phyloP scores from a whole-genome alignment of 345 rosid species.

The Populus alba region DNA sequence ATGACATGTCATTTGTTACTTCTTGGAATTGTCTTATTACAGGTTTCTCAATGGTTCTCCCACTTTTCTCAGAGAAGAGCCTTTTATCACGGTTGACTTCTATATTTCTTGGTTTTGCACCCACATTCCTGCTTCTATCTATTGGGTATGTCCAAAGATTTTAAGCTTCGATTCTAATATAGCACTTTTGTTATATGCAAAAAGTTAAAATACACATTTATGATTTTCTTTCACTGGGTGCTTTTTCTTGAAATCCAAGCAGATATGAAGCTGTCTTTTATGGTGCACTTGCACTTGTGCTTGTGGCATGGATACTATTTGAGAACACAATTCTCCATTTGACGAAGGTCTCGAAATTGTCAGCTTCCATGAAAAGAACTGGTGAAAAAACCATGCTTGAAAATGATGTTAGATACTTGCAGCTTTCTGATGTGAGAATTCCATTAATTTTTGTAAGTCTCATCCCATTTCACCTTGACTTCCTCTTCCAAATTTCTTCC shows the following conservation, averaged over 20 bases:
- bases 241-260: slow-evolving; percentile 29
- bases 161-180: neutral
- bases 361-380: slow-evolving; percentile 34
- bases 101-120: slow-evolving; percentile 87
- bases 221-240: neutral
- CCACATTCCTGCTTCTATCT: slow-evolving; percentile 82
- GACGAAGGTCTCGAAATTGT: slow-evolving; percentile 36
- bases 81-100: slow-evolving; percentile 76
- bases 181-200: neutral
- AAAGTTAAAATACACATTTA: neutral
- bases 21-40: slow-evolving; percentile 19
- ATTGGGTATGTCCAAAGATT: slow-evolving; percentile 57
- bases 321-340: slow-evolving; percentile 64
- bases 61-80: slow-evolving; percentile 67
- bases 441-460: slow-evolving; percentile 78
- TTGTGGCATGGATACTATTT: slow-evolving; percentile 77
- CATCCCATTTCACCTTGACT: neutral
- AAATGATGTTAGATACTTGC: slow-evolving; percentile 63
- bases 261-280: slow-evolving; percentile 96
- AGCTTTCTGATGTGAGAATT: slow-evolving; percentile 78
- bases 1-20: neutral
- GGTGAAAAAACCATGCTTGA: slow-evolving; percentile 41
- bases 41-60: slow-evolving; percentile 81
- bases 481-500: neutral
- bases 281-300: slow-evolving; percentile 72